Evolutionary conservation across 2,329 filamentous ascomycete genomes (phyloP), one percentile per base, ranked within the genome.

Genomic region (Neocatenulostroma microsporum): DNA sequence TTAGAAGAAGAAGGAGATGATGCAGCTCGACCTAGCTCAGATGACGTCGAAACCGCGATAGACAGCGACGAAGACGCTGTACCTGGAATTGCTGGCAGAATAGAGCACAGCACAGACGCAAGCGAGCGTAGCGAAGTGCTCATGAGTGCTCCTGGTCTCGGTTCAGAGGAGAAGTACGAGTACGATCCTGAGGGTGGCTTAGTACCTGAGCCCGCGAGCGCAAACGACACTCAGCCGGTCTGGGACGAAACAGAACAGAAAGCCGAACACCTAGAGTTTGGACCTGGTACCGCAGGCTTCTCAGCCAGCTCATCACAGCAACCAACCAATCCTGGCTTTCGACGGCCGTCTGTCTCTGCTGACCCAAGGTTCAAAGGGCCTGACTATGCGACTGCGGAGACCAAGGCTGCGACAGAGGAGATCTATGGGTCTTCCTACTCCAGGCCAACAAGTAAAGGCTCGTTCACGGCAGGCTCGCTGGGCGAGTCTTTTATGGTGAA

Each of bases 401-500:
- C 13, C 9, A 30, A 36, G 30, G 42, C 44, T 2, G 38, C 26
- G 9, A 36, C 31, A 19, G 39, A 45, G 12, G 44, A 45, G 13
- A 30, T 45, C 8, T 47, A 47, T 26, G 44, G 44, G 12, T 30
- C 21, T 10, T 30, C 24, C 7, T 40, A 25, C 34, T 42, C 26
- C 9, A 23, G 46, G 17, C 43, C 47, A 17, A 29, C 42, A n/a
- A 46, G 19, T 25, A 51, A 48, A 27, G 45, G 42, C 13, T 47
- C 44, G 3, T 55, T 56, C 30, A 50, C 45, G 14, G 47, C 37
- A 15, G 55, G 58, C n/a, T 50, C 45, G 26, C 31, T 60, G 15
- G 58, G 58, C 8, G 58, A 60, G 48, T 49, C 43, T 5, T 61
- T 50, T 31, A 61, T 61, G 58, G 52, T 50, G 8, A 39, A 27